These are phyloP conservation scores for Trypanosoma congolense DNA, from an alignment of 208 protist species.

Conservation along the genomic window DNA sequence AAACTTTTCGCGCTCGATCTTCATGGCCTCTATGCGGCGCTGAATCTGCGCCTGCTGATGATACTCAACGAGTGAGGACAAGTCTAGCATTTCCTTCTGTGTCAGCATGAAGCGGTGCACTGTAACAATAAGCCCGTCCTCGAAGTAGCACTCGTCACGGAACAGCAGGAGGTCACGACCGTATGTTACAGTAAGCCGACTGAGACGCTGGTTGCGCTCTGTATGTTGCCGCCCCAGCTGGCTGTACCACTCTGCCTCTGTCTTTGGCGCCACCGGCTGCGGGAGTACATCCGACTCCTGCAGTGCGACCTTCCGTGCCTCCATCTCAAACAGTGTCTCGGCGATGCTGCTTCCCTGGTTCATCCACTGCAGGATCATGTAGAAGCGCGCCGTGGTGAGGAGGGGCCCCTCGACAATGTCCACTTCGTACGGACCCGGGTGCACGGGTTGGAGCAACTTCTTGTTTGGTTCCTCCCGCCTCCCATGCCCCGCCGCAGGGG, in stretches of 20 bases:
- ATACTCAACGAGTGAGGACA: conserved; percentile 7
- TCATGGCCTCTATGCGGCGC: conserved; percentile 23
- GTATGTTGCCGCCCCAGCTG: conserved; percentile 66
- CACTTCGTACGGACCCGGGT: conserved; percentile 15
- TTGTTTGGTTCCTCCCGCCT: background rate
- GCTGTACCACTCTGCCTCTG: conserved; percentile 40
- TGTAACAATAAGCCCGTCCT: conserved; percentile 72
- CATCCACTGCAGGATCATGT: conserved; percentile 62
- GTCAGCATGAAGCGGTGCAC: conserved; percentile 73
- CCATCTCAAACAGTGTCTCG: conserved; percentile 43
- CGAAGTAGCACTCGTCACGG: conserved; percentile 68
- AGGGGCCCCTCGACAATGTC: conserved; percentile 56
- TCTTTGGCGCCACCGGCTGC: conserved; percentile 40
- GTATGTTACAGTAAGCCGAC: conserved; percentile 60
- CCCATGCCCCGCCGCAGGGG: background rate
- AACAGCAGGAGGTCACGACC: conserved; percentile 67
- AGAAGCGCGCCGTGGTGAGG: conserved; percentile 56
- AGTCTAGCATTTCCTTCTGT: conserved; percentile 51
- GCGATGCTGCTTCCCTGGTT: conserved; percentile 37
- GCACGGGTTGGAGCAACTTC: conserved; percentile 1
- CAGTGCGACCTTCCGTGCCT: conserved; percentile 75
- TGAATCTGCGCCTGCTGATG: conserved; percentile 12
- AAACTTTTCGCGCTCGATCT: conserved; percentile 35
- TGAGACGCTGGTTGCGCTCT: conserved; percentile 77
- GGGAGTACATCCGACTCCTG: conserved; percentile 71